These are phyloP conservation scores for Martiniozyma asiatica DNA, from an alignment of 1,139 yeast genomes.

Conservation along the genomic window DNA sequence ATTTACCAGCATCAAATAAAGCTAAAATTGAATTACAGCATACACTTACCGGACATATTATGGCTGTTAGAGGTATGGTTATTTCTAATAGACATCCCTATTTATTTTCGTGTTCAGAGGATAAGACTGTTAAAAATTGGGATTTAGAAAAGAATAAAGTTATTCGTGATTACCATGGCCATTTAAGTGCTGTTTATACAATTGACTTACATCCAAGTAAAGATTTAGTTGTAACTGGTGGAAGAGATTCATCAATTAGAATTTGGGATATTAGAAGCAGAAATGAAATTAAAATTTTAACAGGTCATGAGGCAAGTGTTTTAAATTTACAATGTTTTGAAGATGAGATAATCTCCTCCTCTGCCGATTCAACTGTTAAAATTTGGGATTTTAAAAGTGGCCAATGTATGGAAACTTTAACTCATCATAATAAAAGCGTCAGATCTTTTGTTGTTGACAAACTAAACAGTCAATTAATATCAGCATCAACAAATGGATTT, in stretches of 20 bases:
- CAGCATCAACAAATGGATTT: slow-evolving; percentile 69
- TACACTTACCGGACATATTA: slow-evolving; percentile 80
- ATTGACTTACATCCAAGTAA: slow-evolving; percentile 78
- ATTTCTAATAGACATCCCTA: slow-evolving; percentile 74
- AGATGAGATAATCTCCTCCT: slow-evolving; percentile 63
- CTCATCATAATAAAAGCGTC: slow-evolving; percentile 79
- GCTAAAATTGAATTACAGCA: slow-evolving; percentile 44
- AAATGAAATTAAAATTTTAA: slow-evolving; percentile 58
- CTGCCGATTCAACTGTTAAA: slow-evolving; percentile 75
- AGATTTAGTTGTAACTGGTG: slow-evolving; percentile 80
- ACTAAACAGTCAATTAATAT: slow-evolving; percentile 61
- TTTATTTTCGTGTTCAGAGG: slow-evolving; percentile 87
- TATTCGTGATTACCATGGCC: slow-evolving; percentile 87
- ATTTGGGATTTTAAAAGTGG: slow-evolving; percentile 81
- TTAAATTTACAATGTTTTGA: slow-evolving; percentile 56
- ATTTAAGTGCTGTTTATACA: slow-evolving; percentile 78
- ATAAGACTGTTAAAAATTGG: slow-evolving; percentile 93
- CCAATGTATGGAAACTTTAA: slow-evolving; percentile 44
- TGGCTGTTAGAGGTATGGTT: slow-evolving; percentile 73
- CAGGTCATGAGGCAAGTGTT: slow-evolving; percentile 75
- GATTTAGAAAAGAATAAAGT: slow-evolving; percentile 80
- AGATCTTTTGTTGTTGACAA: slow-evolving; percentile 66
- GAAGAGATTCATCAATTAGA: slow-evolving; percentile 76
- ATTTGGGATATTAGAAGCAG: slow-evolving; percentile 92
- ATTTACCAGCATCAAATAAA: slow-evolving; percentile 62